phyloP scores from a whole-genome alignment of 805 yeast genomes.

The Blastobotrys mokoenaii region DNA sequence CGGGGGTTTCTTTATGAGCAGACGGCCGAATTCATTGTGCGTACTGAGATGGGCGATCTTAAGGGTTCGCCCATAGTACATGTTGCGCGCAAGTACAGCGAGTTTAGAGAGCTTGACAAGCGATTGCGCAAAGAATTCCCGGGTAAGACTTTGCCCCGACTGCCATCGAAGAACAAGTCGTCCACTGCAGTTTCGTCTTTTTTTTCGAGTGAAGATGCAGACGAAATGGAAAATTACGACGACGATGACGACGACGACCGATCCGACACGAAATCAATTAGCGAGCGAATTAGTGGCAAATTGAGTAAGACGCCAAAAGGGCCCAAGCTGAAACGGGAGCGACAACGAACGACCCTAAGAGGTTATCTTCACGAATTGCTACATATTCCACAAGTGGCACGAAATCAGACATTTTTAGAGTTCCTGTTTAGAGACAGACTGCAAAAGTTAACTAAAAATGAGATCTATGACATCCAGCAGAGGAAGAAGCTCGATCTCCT shows the following conservation, averaged over 20 bases:
- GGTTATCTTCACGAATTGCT: constrained; percentile 55
- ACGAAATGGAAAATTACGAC: constrained; percentile 14
- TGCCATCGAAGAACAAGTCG: constrained; percentile 48
- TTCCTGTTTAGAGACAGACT: constrained; percentile 44
- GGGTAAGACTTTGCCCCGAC: constrained; percentile 50
- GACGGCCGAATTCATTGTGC: constrained; percentile 26
- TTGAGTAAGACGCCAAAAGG: background rate
- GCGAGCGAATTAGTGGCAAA: background rate
- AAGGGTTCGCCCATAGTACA: constrained; percentile 32
- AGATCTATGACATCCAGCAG: constrained; percentile 45
- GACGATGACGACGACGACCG: constrained; percentile 11
- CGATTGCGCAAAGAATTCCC: constrained; percentile 50
- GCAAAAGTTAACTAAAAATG: constrained; percentile 32
- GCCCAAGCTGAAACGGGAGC: constrained; percentile 53
- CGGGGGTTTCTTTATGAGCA: constrained; percentile 24
- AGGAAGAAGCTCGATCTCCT: constrained; percentile 58
- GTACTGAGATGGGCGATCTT: constrained; percentile 20
- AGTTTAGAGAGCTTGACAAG: constrained; percentile 52
- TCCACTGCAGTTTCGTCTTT: constrained; percentile 5
- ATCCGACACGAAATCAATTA: background rate
- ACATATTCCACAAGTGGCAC: constrained; percentile 46
- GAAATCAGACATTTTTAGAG: constrained; percentile 40
- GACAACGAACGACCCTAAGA: constrained; percentile 66
- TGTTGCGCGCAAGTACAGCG: constrained; percentile 56
- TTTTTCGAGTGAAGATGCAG: constrained; percentile 11